Base-by-base conservation (phyloP, 805 yeast genomes). In the Starmerella bombicola region DNA sequence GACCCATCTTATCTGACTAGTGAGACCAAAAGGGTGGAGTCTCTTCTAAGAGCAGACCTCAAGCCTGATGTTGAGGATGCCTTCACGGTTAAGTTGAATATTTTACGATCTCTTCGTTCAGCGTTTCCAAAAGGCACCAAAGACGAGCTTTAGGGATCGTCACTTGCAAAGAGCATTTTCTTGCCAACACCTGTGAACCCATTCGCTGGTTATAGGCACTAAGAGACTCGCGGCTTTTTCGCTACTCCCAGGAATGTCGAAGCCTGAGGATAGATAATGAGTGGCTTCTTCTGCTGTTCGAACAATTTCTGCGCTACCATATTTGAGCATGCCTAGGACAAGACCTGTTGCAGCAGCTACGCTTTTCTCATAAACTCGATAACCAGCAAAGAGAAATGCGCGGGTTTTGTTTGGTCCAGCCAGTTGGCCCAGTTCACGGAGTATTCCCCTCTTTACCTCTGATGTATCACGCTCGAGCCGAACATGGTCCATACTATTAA, bases 71-170 rank as follows among this genome's bases (percentile, higher is more conserved):
- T 71, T 30, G 57, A 61, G 16, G 85, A 78, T 51, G 65, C 68
- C 42, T 63, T 76, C 54, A 59, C 61, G 45, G 65, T 65, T 53
- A 66, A 78, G 53, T 49, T 66, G 38, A 78, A 78, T 51, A 63
- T 76, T 29, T 58, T 76, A 46, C 54, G 53, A 37, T 53, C 57
- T 28, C 61, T 65, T 24, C 28, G 9, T 24, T n/a, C n/a, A n/a
- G n/a, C n/a, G n/a, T n/a, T n/a, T n/a, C n/a, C n/a, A n/a, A n/a
- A n/a, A n/a, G n/a, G n/a, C n/a, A n/a, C 28, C 28, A 24, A 24
- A 13, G 28, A 24, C 13, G 28, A 24, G 13, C 13, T 24, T 9
- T 24, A 24, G n/a, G n/a, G n/a, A n/a, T n/a, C n/a, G n/a, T n/a
- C n/a, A n/a, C n/a, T n/a, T n/a, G n/a, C n/a, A n/a, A n/a, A n/a